Conservation (phyloP, 768 basidiomycete genomes). For the Exsudoporus frostii region DNA sequence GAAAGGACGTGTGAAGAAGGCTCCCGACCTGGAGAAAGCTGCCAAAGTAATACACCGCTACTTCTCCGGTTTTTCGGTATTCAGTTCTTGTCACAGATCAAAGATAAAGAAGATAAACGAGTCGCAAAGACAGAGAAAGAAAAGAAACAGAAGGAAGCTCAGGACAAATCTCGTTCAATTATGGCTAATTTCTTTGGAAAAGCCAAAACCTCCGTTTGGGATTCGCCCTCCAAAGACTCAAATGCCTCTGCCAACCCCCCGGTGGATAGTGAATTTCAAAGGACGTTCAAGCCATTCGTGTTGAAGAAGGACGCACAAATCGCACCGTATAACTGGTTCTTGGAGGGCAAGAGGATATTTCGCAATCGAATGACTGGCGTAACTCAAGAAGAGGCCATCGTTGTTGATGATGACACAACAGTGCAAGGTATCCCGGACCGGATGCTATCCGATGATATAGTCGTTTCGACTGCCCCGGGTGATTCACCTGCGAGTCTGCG, state of each 20-base stretch:
- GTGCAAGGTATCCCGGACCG: conserved; percentile 6
- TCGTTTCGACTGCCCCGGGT: neutral
- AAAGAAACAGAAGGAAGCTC: conserved; percentile 65
- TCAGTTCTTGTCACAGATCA: conserved; percentile 46
- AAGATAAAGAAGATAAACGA: conserved; percentile 65
- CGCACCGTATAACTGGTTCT: conserved; percentile 74
- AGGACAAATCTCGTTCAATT: conserved; percentile 68
- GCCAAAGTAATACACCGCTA: conserved; percentile 22
- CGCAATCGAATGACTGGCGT: conserved; percentile 18
- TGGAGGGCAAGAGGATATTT: conserved; percentile 29
- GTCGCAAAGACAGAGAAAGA: conserved; percentile 67
- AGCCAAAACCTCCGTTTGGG: conserved; percentile 36
- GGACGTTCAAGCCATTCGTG: conserved; percentile 74
- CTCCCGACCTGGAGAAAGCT: conserved; percentile 52
- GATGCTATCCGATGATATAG: neutral
- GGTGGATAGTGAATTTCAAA: conserved; percentile 62
- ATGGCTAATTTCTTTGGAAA: conserved; percentile 81
- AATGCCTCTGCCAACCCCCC: conserved; percentile 33
- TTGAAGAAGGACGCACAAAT: conserved; percentile 71
- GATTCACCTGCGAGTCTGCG: conserved; percentile 10
- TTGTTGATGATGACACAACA: conserved; percentile 47
- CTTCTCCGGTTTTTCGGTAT: neutral
- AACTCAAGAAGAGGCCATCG: conserved; percentile 48
- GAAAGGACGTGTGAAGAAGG: conserved; percentile 47
- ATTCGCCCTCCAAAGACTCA: conserved; percentile 24